Base-by-base conservation (phyloP, 208 protist species). In the Acanthamoeba culbertsoni region DNA sequence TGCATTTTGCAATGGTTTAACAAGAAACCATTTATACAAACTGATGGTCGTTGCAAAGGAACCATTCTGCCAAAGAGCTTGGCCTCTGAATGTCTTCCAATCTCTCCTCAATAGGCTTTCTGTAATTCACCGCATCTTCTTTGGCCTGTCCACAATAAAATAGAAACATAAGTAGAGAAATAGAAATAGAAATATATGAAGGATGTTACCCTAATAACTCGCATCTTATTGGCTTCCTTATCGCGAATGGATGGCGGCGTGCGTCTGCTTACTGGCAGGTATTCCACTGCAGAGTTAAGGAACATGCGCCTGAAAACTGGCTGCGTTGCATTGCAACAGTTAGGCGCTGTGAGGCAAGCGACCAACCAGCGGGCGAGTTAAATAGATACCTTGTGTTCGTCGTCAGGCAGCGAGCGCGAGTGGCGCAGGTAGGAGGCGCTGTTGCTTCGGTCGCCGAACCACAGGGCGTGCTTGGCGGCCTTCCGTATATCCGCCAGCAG, bases 31-130 rank as follows among this genome's bases (percentile, higher is more conserved):
- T 31, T 8, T 31, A 31, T 28, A 35, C 2, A 28, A 12, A 0
- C 2, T 63, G 55, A 28, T n/a, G 48, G 18, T 55, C 12, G 8
- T 55, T 8, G 55, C 31, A 5, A 26, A 20, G 2, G 62, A 35
- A 71, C 82, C 82, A 90, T 18, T 90, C 82, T 7, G 31, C 82
- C 7, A 90, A 33, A 7, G 51, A 53, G 6, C 37, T 90, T 28
- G 82, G 82, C 5, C 82, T n/a, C 40, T 90, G 45, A 23, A 90
- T 53, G 35, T 90, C 82, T 33, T 90, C 82, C 7, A 90, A 6
- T 12, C 55, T 16, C 51, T 59, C 82, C 12, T 90, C 82, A 2
- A 90, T 45, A 8, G 82, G 28, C 55, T 90, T 90, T n/a, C 37
- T 43, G 14, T 90, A 90, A 37, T 90, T 90, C 33, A 0, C 33